Percentiles rank a stretch among this genome's conserved stretches.
Conservation (phyloP, 176 grass and related monocot species). For the Themeda triandra region DNA sequence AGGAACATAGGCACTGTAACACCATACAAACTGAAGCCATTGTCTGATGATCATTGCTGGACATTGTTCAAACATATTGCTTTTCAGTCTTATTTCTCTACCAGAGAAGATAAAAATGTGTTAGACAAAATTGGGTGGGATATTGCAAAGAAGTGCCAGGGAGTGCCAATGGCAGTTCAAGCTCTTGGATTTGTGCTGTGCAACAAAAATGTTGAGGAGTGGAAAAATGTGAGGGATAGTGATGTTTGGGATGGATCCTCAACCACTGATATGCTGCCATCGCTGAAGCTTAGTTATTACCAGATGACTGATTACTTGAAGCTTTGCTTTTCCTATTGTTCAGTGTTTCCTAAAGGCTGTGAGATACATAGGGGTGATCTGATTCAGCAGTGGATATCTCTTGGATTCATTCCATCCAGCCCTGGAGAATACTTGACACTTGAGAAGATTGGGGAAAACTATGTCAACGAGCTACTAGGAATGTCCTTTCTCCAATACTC, state of each 20-base stretch:
- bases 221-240: background rate
- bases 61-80: background rate
- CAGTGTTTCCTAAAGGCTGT: background rate
- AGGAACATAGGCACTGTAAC: background rate
- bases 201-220: background rate
- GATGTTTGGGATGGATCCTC: background rate
- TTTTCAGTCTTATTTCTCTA: background rate
- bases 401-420: background rate
- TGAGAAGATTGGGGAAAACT: background rate
- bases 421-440: background rate
- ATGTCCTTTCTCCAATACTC: constrained; percentile 3
- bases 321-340: background rate
- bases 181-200: background rate
- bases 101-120: background rate
- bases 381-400: background rate
- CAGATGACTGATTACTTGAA: background rate
- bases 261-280: background rate
- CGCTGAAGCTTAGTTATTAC: background rate
- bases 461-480: background rate
- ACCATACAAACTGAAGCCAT: background rate
- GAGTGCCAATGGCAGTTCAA: background rate
- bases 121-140: background rate
- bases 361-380: background rate
- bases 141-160: background rate
- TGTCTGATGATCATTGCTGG: background rate